These are phyloP conservation scores for Cunninghamia lanceolata DNA, from an alignment of 75 land plant species.

Conservation along the genomic window DNA sequence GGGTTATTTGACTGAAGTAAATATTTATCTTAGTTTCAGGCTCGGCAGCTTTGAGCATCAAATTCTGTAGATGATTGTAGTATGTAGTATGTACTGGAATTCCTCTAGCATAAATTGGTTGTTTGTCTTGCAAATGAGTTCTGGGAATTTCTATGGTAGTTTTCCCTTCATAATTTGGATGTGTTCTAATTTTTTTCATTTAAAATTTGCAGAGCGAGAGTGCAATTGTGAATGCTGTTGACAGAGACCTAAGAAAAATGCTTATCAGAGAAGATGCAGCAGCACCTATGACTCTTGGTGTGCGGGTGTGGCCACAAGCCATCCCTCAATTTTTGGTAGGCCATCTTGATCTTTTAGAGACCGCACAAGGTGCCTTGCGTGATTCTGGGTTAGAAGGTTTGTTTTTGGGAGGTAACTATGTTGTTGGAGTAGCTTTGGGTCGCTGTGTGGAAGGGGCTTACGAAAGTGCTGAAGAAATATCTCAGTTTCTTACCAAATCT, in stretches of 20 bases:
- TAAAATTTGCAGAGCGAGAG: constrained; percentile 52
- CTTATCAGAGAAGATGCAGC: constrained; percentile 73
- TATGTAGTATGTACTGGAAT: background rate
- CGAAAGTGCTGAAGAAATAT: constrained; percentile 67
- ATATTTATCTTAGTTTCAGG: background rate
- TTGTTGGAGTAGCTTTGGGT: constrained; percentile 90
- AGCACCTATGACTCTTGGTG: constrained; percentile 68
- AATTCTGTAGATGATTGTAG: background rate
- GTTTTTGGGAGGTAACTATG: constrained; percentile 94
- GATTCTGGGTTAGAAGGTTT: constrained; percentile 69
- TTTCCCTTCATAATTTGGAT: background rate
- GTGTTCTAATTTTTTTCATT: background rate
- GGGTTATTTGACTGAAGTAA: background rate
- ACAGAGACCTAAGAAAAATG: constrained; percentile 85
- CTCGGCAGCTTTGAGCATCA: background rate
- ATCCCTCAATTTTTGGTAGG: constrained; percentile 93
- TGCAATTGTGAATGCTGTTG: constrained; percentile 72
- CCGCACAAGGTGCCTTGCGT: constrained; percentile 52
- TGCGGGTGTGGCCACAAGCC: constrained; percentile 89
- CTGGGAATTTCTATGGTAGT: background rate
- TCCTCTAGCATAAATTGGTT: background rate
- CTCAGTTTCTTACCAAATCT: constrained; percentile 31
- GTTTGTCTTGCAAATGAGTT: background rate
- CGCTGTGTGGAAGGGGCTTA: constrained; percentile 93
- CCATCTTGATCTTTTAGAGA: constrained; percentile 77